Conservation (phyloP, 1,139 yeast genomes). For the Blastobotrys apis region DNA sequence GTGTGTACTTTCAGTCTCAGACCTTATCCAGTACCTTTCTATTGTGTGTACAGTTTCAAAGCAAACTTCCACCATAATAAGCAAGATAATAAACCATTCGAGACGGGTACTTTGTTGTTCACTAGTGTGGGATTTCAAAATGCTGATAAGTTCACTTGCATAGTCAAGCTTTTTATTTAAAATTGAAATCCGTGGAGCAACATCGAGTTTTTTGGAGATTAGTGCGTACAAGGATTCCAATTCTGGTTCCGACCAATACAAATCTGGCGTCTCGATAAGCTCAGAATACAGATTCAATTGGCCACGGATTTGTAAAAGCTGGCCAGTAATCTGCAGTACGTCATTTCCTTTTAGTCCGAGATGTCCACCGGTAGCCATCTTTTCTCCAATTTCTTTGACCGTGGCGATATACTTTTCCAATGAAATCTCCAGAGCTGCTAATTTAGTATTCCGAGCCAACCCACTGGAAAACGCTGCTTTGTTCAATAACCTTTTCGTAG, state of each 20-base stretch:
- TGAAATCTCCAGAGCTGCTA: conserved; percentile 70
- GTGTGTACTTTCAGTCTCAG: too few species aligned
- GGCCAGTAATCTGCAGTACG: conserved; percentile 66
- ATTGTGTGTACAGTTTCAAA: conserved; percentile 68
- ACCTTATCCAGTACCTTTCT: conserved; percentile 40
- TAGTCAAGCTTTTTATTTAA: conserved; percentile 82
- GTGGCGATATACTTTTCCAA: conserved; percentile 61
- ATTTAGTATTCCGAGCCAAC: conserved; percentile 75
- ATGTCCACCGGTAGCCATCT: conserved; percentile 56
- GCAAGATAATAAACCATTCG: conserved; percentile 82
- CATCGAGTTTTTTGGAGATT: conserved; percentile 68
- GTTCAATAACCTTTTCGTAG: conserved; percentile 54
- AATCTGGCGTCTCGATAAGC: conserved; percentile 84
- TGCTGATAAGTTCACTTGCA: conserved; percentile 83
- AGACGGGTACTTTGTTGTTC: conserved; percentile 72
- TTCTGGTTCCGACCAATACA: conserved; percentile 89
- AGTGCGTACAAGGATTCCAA: conserved; percentile 69
- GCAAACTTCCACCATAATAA: conserved; percentile 78
- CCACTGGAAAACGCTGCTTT: conserved; percentile 90
- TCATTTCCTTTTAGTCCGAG: conserved; percentile 56
- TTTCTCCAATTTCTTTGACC: conserved; percentile 62
- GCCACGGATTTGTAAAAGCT: conserved; percentile 69
- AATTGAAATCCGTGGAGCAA: conserved; percentile 69
- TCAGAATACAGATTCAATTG: conserved; percentile 83
- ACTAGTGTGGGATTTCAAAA: conserved; percentile 65